These are phyloP conservation scores for Fusarium buxicola DNA, from an alignment of 2,329 filamentous ascomycete species.

Conservation along the genomic window DNA sequence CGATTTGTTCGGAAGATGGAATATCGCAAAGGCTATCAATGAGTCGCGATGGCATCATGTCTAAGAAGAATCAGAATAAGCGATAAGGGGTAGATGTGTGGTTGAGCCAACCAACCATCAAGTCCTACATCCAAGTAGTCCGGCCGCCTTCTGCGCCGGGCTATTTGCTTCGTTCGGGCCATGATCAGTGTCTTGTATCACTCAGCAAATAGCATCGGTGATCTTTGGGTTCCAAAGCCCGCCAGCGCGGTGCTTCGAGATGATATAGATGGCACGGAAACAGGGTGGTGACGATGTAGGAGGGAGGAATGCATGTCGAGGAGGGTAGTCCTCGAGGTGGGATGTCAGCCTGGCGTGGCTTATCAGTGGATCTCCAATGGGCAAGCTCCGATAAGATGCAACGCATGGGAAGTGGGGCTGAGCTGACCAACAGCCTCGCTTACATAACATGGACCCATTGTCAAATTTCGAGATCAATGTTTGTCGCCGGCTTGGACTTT, in stretches of 20 bases:
- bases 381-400: constrained; percentile 19
- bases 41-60: constrained; percentile 41
- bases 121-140: constrained; percentile 33
- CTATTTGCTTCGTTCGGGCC: constrained; percentile 16
- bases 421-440: constrained; percentile 47
- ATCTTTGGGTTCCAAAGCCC: not conserved
- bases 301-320: constrained; percentile 30
- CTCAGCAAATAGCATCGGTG: not conserved
- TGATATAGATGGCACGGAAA: constrained; percentile 10
- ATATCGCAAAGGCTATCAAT: constrained; percentile 40
- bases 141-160: not conserved
- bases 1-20: constrained; percentile 24
- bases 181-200: constrained; percentile 17
- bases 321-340: constrained; percentile 28
- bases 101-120: constrained; percentile 41
- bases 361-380: constrained; percentile 31
- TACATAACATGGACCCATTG: constrained; percentile 45
- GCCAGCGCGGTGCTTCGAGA: not conserved
- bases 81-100: not conserved
- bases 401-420: constrained; percentile 1
- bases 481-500: constrained; percentile 26
- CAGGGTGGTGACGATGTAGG: constrained; percentile 21
- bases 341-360: constrained; percentile 40
- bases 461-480: constrained; percentile 48
- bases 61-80: constrained; percentile 27